These are phyloP conservation scores for Candida endomychidarum DNA, from an alignment of 805 yeast genomes.

Conservation along the genomic window DNA sequence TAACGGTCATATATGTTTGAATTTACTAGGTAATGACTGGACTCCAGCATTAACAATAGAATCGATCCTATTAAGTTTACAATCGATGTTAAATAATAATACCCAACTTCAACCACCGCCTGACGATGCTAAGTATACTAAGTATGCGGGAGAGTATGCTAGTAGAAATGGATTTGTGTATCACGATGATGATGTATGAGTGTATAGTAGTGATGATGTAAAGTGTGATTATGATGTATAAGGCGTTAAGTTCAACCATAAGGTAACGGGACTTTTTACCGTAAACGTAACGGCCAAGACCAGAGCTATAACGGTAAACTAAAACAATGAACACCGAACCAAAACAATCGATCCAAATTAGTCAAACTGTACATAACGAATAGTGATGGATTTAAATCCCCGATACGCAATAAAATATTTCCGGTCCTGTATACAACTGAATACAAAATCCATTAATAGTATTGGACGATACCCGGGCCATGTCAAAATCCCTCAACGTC, in stretches of 20 bases:
- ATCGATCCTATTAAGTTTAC: constrained; percentile 54
- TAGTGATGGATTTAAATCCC: constrained; percentile 5
- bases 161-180: constrained; percentile 48
- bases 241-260: too few relatives aligned
- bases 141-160: constrained; percentile 59
- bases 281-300: too few relatives aligned
- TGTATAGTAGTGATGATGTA: too few relatives aligned
- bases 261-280: too few relatives aligned
- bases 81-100: constrained; percentile 62
- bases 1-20: constrained; percentile 77
- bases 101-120: constrained; percentile 50
- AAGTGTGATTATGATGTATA: too few relatives aligned
- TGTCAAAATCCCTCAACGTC: constrained; percentile 2
- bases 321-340: too few relatives aligned
- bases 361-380: too few relatives aligned
- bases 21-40: constrained; percentile 66
- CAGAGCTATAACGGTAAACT: too few relatives aligned
- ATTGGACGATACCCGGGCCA: constrained; percentile 2
- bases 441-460: constrained; percentile 3
- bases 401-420: constrained; percentile 6
- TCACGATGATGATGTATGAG: constrained; percentile 55
- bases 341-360: too few relatives aligned
- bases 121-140: constrained; percentile 52
- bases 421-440: constrained; percentile 11
- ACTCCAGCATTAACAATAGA: constrained; percentile 59